Evolutionary conservation across 352 stramenopile genomes (phyloP), one percentile per base, ranked within the genome.

Genomic region (Pythium dissimile): DNA sequence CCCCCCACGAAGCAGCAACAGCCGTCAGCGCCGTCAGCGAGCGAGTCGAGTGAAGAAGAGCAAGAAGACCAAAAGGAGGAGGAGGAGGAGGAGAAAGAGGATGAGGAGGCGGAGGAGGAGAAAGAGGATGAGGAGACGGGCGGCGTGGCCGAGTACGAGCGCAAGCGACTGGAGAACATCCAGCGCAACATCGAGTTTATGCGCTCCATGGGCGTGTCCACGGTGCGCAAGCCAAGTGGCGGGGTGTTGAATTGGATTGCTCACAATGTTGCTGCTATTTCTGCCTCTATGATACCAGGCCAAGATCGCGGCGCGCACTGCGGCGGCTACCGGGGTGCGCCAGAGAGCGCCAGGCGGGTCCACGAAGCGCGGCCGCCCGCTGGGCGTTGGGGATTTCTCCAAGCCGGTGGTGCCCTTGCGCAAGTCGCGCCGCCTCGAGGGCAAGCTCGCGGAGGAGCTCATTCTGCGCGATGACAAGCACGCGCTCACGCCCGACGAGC

Each of bases 181-280:
- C 69, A 86, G 69, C 81, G 85, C 27, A 93, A 95, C 57, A 49
- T 92, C 48, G 73, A 86, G 24, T 90, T 93, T 55, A 91, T 95
- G 83, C 71, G 75, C 48, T 75, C 80, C 38, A 91, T 95, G 74
- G 85, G 85, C 11, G 76, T 94, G 23, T 86, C 80, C 7, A 90
- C 79, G 18, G 73, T 84, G 31, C 24, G 61, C 65, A n/a, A n/a
- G n/a, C n/a, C n/a, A n/a, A n/a, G n/a, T n/a, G n/a, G n/a, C n/a
- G n/a, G n/a, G n/a, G n/a, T n/a, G n/a, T n/a, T n/a, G n/a, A n/a
- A n/a, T n/a, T n/a, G n/a, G n/a, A n/a, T n/a, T n/a, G n/a, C n/a
- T n/a, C n/a, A n/a, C n/a, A 34, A 18, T 15, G 1, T 28, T 20
- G 15, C 37, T 13, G 2, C 21, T 44, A 15, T 39, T 39, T 16